These are phyloP conservation scores for Sphagnurus paluster DNA, from an alignment of 1,284 basidiomycete species.

Conservation along the genomic window DNA sequence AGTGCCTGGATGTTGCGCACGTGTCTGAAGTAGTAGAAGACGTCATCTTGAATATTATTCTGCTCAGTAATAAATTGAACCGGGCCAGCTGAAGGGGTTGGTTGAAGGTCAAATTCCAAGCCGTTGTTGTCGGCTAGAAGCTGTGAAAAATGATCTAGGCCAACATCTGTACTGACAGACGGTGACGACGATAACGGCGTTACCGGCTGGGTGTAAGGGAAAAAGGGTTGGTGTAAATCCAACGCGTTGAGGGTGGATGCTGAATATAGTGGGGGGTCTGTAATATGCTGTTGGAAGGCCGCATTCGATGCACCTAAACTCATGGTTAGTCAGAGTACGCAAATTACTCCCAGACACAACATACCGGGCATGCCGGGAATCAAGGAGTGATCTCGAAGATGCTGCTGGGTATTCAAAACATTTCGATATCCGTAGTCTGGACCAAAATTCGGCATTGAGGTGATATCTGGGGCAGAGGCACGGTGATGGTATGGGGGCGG, in stretches of 20 bases:
- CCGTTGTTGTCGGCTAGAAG: slow-evolving; percentile 18
- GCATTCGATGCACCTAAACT: slow-evolving; percentile 32
- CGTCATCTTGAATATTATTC: slow-evolving; percentile 47
- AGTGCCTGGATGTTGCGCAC: slow-evolving; percentile 60
- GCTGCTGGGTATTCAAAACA: slow-evolving; percentile 19
- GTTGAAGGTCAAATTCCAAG: slow-evolving; percentile 32
- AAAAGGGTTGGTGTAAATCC: slow-evolving; percentile 28
- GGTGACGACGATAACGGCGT: slow-evolving; percentile 24
- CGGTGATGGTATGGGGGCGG: slow-evolving; percentile 21
- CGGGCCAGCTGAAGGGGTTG: slow-evolving; percentile 22
- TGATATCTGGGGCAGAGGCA: slow-evolving; percentile 19
- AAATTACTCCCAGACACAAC: slow-evolving; percentile 19
- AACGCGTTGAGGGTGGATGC: slow-evolving; percentile 30
- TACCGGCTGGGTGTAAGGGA: slow-evolving; percentile 28
- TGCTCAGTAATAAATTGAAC: slow-evolving; percentile 30
- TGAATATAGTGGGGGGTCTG: slow-evolving; percentile 30
- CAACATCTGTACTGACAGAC: slow-evolving; percentile 23
- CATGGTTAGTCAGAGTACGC: slow-evolving; percentile 20
- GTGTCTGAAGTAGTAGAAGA: slow-evolving; percentile 68
- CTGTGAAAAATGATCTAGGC: slow-evolving; percentile 28
- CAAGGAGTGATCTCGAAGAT: slow-evolving; percentile 26
- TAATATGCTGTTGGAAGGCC: slow-evolving; percentile 32
- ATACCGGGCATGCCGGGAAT: slow-evolving; percentile 42
- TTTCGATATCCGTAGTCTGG: slow-evolving; percentile 23
- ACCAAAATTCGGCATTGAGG: slow-evolving; percentile 19